Evolutionary conservation across 768 basidiomycete species (phyloP).

Genomic region (Lactifluus volemus): DNA sequence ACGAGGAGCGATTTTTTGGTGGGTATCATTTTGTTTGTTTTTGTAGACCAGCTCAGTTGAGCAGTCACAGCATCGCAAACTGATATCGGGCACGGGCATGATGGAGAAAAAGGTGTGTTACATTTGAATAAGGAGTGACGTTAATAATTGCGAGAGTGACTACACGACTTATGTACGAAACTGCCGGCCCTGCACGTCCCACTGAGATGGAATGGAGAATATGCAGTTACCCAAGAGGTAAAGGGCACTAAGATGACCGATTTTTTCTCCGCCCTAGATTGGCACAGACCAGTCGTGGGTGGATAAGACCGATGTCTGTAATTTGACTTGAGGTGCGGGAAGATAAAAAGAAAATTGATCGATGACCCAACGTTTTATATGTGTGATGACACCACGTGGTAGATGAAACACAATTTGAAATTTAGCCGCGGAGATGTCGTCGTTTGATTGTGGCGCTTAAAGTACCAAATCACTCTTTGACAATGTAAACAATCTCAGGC

Average conservation of each 20-base stretch:
- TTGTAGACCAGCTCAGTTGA: too few relatives aligned
- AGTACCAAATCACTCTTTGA: too few relatives aligned
- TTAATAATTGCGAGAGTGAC: not conserved
- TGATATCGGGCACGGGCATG: too few relatives aligned
- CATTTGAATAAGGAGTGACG: not conserved
- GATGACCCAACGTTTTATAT: not conserved
- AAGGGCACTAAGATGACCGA: constrained; percentile 19
- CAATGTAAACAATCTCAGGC: too few relatives aligned
- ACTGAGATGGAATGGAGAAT: not conserved
- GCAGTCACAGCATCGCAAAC: too few relatives aligned
- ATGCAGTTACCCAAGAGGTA: constrained; percentile 1
- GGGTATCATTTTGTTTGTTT: too few relatives aligned
- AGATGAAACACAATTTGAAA: not conserved
- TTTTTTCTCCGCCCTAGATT: constrained; percentile 20
- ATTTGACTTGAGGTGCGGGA: constrained; percentile 22
- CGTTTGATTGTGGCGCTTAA: too few relatives aligned
- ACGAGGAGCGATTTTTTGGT: too few relatives aligned
- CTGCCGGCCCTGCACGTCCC: constrained; percentile 18
- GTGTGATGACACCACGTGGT: not conserved
- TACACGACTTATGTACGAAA: constrained; percentile 11
- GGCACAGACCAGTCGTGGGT: constrained; percentile 18
- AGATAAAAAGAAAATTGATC: not conserved
- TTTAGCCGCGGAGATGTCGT: not conserved
- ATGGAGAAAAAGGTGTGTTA: too few relatives aligned
- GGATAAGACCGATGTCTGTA: constrained; percentile 10